These are phyloP conservation scores for Sarcomyxa edulis DNA, from an alignment of 768 basidiomycete species.

Conservation along the genomic window DNA sequence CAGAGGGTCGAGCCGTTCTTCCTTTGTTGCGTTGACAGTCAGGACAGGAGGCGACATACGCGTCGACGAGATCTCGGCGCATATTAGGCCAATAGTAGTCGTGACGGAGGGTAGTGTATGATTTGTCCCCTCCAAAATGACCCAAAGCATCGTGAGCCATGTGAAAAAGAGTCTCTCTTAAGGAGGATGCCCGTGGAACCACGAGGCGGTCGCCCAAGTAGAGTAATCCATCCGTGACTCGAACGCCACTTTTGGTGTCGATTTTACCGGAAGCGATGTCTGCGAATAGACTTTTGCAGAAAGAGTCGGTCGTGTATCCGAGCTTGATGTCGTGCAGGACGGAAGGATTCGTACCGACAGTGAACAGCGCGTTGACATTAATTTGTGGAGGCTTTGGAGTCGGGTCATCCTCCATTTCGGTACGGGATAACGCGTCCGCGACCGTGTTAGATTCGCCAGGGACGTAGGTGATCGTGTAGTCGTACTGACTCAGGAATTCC, in stretches of 20 bases:
- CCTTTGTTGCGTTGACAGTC: conserved; percentile 23
- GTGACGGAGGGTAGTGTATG: no score
- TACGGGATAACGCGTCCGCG: conserved; percentile 4
- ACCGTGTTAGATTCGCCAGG: conserved; percentile 5
- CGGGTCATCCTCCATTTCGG: not conserved
- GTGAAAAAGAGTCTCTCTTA: no score
- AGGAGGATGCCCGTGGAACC: conserved; percentile 15
- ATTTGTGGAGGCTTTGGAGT: no score
- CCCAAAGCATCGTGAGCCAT: no score
- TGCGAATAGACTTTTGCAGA: not conserved
- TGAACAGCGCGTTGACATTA: not conserved
- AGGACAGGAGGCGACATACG: no score
- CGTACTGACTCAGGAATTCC: conserved; percentile 29
- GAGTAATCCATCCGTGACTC: conserved; percentile 11
- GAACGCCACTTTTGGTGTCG: not conserved
- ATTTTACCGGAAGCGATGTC: not conserved
- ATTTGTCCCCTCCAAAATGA: no score
- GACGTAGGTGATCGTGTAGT: conserved; percentile 23
- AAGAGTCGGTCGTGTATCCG: not conserved
- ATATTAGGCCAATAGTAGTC: conserved; percentile 5
- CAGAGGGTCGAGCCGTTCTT: conserved; percentile 12
- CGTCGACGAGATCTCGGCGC: no score
- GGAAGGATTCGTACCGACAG: not conserved
- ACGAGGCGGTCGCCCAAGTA: no score
- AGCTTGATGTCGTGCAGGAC: not conserved